Base-by-base conservation (phyloP, 176 grass and related monocot genomes). In the Ananas comosus region DNA sequence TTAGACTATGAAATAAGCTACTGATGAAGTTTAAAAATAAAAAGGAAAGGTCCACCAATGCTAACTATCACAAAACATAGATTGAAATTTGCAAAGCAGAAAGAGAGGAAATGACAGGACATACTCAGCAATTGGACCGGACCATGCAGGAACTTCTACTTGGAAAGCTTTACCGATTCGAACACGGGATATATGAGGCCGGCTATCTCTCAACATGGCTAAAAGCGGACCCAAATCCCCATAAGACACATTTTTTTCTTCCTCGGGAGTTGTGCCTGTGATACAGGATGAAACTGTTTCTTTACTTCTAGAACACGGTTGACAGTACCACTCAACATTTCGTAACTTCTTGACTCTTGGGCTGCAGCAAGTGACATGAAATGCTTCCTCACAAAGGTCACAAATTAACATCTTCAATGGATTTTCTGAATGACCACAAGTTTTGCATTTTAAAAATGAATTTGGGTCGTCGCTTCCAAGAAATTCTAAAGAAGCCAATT, bases 381-480 rank as follows among this genome's bases (percentile, higher is more conserved):
- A 99, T 82, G 89, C 84, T 78, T 73, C 84, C 72, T 93, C 94
- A 75, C 94, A 99, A 53, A 67, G 76, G 72, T 99, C 94, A 70
- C 94, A 99, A 79, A 93, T 84, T 68, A 99, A 79, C 89, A 99
- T 84, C 53, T 93, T 87, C 25, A 64, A 49, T 54, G 87, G 77
- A 79, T 80, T 57, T 61, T 82, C 94, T n/a, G 70, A 57, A 14
- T 28, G 48, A 48, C 68, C 70, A 50, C 94, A 99, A 59, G 50
- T 65, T 71, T 88, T 85, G 80, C 94, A 99, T 69, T 12, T 13
- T 69, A 83, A 65, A 67, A 78, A 74, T 59, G 16, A 27, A 28
- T 70, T 92, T n/a, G 64, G 65, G 76, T 79, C 70, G 73, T 66
- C 14, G 63, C 67, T 53, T 72, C 27, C 73, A 16, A 71, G 72